phyloP scores from a whole-genome alignment of 768 basidiomycete genomes.

The Lepiota venenata region DNA sequence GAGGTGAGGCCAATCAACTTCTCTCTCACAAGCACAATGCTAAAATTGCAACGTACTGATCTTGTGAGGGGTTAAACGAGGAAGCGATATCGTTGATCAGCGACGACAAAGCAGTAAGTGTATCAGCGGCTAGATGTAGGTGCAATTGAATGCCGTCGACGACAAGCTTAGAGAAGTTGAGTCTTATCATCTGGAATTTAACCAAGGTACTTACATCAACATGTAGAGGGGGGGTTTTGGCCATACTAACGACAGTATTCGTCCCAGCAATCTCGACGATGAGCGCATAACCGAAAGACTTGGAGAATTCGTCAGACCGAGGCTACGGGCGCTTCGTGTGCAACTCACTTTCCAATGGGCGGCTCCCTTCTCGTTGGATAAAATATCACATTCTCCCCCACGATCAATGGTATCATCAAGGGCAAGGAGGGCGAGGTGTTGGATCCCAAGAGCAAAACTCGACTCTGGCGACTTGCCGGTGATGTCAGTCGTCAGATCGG shows the following conservation, averaged over 20 bases:
- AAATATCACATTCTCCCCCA: slow-evolving; percentile 20
- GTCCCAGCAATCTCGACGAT: slow-evolving; percentile 56
- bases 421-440: slow-evolving; percentile 45
- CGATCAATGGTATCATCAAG: slow-evolving; percentile 29
- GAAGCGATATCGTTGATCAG: slow-evolving; percentile 51
- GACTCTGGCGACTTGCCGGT: slow-evolving; percentile 61
- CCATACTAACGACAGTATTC: slow-evolving; percentile 34
- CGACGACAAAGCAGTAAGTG: slow-evolving; percentile 52
- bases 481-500: slow-evolving; percentile 72
- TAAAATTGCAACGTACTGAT: slow-evolving; percentile 20
- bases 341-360: slow-evolving; percentile 65
- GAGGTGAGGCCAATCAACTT: neutral
- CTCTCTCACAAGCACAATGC: neutral
- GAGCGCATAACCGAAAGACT: slow-evolving; percentile 69
- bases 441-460: slow-evolving; percentile 45
- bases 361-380: slow-evolving; percentile 27
- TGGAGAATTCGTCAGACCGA: neutral
- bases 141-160: slow-evolving; percentile 51
- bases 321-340: neutral
- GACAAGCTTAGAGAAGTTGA: slow-evolving; percentile 38
- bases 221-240: slow-evolving; percentile 20
- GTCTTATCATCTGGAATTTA: neutral
- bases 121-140: slow-evolving; percentile 78
- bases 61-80: slow-evolving; percentile 33
- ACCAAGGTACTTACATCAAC: slow-evolving; percentile 16